Percentiles rank a stretch among this genome's conserved stretches.
Evolutionary conservation across 192 early-diverging fungal genomes (phyloP).

Genomic region (Mortierella hygrophila): DNA sequence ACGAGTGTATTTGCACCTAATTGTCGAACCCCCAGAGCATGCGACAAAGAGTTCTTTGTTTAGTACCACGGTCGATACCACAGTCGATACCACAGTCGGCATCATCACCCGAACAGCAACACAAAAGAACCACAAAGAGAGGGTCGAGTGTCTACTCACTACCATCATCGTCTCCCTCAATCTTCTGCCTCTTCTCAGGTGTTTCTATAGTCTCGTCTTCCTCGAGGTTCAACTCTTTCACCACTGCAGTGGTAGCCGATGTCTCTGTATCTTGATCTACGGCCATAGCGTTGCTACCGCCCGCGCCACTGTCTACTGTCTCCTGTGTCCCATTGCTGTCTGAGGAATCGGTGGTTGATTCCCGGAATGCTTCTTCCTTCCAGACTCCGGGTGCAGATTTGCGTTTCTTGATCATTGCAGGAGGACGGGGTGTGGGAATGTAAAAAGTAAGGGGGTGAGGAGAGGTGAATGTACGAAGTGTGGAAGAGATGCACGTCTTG

Average conservation of each 20-base stretch:
- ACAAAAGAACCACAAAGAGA: background rate
- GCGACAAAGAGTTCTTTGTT: background rate
- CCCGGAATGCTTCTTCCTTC: background rate
- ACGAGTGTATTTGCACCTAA: background rate
- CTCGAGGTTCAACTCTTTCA: background rate
- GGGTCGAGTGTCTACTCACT: background rate
- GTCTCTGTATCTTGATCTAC: slow-evolving; percentile 2
- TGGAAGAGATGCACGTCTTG: background rate
- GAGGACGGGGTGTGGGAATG: background rate
- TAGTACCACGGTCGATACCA: background rate
- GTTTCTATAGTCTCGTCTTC: background rate
- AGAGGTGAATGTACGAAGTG: background rate
- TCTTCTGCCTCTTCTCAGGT: background rate
- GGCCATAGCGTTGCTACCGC: background rate
- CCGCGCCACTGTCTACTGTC: background rate
- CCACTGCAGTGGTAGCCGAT: background rate
- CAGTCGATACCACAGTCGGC: background rate
- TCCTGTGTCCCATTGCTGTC: background rate
- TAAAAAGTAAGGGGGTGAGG: background rate
- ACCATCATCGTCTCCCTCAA: background rate
- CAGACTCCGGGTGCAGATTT: background rate
- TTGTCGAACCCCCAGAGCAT: background rate
- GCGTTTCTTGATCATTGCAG: slow-evolving; percentile 2
- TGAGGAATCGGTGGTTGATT: background rate
- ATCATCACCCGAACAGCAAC: background rate